Evolutionary conservation across 495 filamentous ascomycete species (phyloP), one percentile per base, ranked within the genome.

Genomic region (Bacidia gigantensis): DNA sequence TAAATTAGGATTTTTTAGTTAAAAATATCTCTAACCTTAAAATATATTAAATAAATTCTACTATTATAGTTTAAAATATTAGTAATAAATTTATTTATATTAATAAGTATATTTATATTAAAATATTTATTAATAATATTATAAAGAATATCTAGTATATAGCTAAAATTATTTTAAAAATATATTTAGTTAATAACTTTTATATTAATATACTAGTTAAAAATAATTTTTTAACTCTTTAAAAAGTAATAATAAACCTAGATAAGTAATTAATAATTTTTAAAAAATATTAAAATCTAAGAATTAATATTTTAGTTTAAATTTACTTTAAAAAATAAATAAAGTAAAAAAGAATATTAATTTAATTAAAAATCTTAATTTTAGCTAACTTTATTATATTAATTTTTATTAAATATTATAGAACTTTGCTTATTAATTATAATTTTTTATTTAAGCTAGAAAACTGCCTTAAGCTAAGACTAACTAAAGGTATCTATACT

Each of bases 11-110:
- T n/a, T n/a, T n/a, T n/a, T n/a, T n/a, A n/a, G n/a, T n/a, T n/a
- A n/a, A n/a, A n/a, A n/a, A n/a, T n/a, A n/a, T n/a, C n/a, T n/a
- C n/a, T n/a, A n/a, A n/a, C n/a, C n/a, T n/a, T n/a, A n/a, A n/a
- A n/a, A n/a, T 54, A 7, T 51, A 53, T 54, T 12, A 32, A 52
- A 35, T 17, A 54, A 21, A 22, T 26, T 32, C 5, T 35, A n/a
- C 18, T 52, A 29, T 10, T 45, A 12, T 45, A 45, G 20, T 45
- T 12, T 45, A 45, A 11, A 12, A 45, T 20, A 45, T 11, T 45
- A 45, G n/a, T n/a, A n/a, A n/a, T n/a, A n/a, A n/a, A n/a, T n/a
- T n/a, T n/a, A n/a, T n/a, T n/a, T n/a, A n/a, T n/a, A n/a, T n/a
- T n/a, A n/a, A 51, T 51, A 52, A 53, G 20, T 26, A 49, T 12